These are phyloP conservation scores for Pseudogymnoascus sp. DNA, from an alignment of 2,329 filamentous ascomycete species.

Conservation along the genomic window DNA sequence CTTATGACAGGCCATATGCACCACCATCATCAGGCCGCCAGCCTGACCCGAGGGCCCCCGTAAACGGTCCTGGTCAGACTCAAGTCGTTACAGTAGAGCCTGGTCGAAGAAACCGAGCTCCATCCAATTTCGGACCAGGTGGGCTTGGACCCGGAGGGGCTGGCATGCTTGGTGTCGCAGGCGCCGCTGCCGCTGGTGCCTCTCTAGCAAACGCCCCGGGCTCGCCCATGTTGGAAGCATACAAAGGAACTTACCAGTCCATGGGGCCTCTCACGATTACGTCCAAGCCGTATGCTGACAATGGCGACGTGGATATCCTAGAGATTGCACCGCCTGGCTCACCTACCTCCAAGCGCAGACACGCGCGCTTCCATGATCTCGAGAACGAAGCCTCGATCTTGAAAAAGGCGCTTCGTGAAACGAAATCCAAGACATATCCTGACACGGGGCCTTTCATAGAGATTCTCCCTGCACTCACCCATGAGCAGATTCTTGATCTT, in stretches of 20 bases:
- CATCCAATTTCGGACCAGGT: slow-evolving; percentile 18
- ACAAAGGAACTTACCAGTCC: slow-evolving; percentile 87
- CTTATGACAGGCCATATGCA: neutral
- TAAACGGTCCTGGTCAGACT: slow-evolving; percentile 12
- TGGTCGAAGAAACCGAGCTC: slow-evolving; percentile 18
- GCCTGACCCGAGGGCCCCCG: slow-evolving; percentile 15
- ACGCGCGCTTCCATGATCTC: slow-evolving; percentile 76
- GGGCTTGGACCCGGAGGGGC: slow-evolving; percentile 23
- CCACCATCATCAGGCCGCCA: neutral
- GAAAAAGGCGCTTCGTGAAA: slow-evolving; percentile 57
- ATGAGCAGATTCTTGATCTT: slow-evolving; percentile 80
- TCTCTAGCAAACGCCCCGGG: slow-evolving; percentile 54
- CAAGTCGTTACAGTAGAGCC: slow-evolving; percentile 25
- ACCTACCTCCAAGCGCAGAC: slow-evolving; percentile 43
- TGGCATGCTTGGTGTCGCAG: slow-evolving; percentile 20
- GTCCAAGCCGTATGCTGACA: slow-evolving; percentile 39
- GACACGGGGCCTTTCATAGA: slow-evolving; percentile 67
- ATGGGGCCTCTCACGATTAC: slow-evolving; percentile 66
- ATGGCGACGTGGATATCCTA: slow-evolving; percentile 31
- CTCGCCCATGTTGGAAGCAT: slow-evolving; percentile 83
- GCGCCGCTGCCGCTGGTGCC: slow-evolving; percentile 20
- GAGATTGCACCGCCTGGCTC: slow-evolving; percentile 45
- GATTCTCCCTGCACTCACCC: slow-evolving; percentile 73
- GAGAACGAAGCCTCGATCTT: slow-evolving; percentile 69
- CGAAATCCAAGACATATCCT: slow-evolving; percentile 50